phyloP scores from a whole-genome alignment of 2,329 filamentous ascomycete genomes.

The Pyricularia grisea region DNA sequence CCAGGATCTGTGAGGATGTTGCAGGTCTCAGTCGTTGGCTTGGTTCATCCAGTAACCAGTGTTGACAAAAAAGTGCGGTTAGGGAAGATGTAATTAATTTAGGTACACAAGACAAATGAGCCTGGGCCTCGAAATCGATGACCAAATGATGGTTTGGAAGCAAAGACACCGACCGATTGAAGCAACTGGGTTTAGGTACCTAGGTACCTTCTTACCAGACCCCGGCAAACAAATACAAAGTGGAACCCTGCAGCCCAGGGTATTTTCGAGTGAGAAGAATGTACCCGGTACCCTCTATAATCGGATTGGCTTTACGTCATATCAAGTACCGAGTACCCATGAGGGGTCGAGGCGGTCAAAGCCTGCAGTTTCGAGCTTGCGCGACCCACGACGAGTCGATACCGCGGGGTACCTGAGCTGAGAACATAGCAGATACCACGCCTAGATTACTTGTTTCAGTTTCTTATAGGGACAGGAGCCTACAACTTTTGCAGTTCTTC shows the following conservation, averaged over 20 bases:
- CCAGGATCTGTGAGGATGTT: not conserved
- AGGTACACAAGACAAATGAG: not conserved
- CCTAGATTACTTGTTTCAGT: not conserved
- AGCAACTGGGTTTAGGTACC: not conserved
- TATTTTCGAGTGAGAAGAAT: not conserved
- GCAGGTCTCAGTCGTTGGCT: not conserved
- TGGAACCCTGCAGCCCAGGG: not conserved
- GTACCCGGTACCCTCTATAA: not conserved
- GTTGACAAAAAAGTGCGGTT: not conserved
- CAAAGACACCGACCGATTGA: not conserved
- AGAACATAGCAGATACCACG: not conserved
- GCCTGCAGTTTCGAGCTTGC: not conserved
- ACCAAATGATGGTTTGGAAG: not conserved
- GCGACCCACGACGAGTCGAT: not conserved
- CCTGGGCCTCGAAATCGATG: not conserved
- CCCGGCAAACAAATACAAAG: not conserved
- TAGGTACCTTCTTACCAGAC: not conserved
- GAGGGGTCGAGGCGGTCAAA: conserved; percentile 1
- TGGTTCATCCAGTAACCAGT: not conserved
- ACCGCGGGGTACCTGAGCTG: not conserved
- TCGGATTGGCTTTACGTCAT: not conserved
- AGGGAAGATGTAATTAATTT: not conserved
- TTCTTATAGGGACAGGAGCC: not conserved
- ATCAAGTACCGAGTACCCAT: not conserved
- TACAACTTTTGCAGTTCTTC: not conserved